Evolutionary conservation across 495 filamentous ascomycete genomes (phyloP), one percentile per base, ranked within the genome.

Genomic region (Evernia prunastri): DNA sequence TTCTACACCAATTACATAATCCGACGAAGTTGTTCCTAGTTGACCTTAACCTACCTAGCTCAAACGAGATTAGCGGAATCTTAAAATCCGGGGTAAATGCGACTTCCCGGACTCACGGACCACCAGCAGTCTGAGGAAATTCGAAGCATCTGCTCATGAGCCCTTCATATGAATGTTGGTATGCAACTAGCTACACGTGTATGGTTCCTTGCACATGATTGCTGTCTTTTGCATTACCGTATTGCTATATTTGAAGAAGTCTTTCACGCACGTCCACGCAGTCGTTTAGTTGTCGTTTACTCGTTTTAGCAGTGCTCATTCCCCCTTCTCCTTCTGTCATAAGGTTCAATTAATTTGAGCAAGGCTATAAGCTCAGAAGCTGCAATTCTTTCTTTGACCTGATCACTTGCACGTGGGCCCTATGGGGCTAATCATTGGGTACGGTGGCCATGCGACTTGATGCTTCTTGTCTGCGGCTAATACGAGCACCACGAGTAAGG

Each of bases 401-500:
- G 54, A 64, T 47, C 54, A 18, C 56, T 56, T 58, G 23, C 62
- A 64, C 62, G 62, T 64, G 62, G 54, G 40, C 42, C n/a, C 4
- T n/a, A 58, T 59, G 23, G 23, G 9, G 40, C 45, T 42, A 47
- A 18, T 64, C 31, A 64, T 59, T 64, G 62, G 62, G 13, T 29
- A 37, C 51, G 20, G 27, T 33, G 31, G 43, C 31, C 56, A 39
- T 59, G 36, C 42, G 42, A 47, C 45, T 15, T 33, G 33, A 18
- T 25, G 18, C 15, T 43, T 63, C 31, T 29, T 27, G 23, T 29
- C 62, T 59, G 62, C 56, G 62, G 62, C 56, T 64, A 64, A 42
- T 27, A 37, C n/a, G n/a, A n/a, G n/a, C n/a, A n/a, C n/a, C n/a
- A n/a, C n/a, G n/a, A n/a, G n/a, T n/a, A n/a, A n/a, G n/a, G n/a